Conservation (phyloP, 2,329 filamentous ascomycete genomes). For the Penicillium digitatum region DNA sequence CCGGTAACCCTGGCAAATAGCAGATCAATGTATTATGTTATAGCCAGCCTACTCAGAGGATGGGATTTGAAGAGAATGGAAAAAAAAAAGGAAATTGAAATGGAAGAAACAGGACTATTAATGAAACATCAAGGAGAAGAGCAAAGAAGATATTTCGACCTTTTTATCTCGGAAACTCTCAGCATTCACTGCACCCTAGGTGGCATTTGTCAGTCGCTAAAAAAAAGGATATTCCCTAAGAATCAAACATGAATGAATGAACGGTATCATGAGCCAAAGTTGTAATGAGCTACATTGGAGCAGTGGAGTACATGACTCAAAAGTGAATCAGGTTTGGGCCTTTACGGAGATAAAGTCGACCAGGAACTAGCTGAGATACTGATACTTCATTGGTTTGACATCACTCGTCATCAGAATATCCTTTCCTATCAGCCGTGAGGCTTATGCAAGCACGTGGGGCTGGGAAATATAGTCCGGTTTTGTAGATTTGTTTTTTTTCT, state of each 20-base stretch:
- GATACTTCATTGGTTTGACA: background rate
- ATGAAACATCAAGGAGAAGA: background rate
- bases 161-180: background rate
- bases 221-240: background rate
- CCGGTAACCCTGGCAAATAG: slow-evolving; percentile 2
- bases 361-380: background rate
- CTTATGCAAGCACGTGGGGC: background rate
- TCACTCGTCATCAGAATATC: background rate
- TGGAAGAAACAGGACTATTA: background rate
- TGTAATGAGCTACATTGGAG: slow-evolving; percentile 15
- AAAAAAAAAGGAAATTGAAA: background rate
- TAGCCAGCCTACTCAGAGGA: slow-evolving; percentile 4
- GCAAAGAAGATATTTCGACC: background rate
- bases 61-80: background rate
- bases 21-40: slow-evolving; percentile 6
- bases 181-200: background rate
- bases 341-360: slow-evolving; percentile 13
- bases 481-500: background rate
- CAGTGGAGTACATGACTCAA: slow-evolving; percentile 16
- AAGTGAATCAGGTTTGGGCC: slow-evolving; percentile 9
- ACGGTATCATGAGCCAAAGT: background rate
- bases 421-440: background rate
- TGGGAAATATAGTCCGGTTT: slow-evolving; percentile 2
- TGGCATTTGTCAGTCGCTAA: slow-evolving; percentile 5
- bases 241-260: background rate